A percentile compares a stretch with the other conserved stretches of the same genome.
Evolutionary conservation across 1,284 basidiomycete species (phyloP).

Genomic region (Boletus putidus): DNA sequence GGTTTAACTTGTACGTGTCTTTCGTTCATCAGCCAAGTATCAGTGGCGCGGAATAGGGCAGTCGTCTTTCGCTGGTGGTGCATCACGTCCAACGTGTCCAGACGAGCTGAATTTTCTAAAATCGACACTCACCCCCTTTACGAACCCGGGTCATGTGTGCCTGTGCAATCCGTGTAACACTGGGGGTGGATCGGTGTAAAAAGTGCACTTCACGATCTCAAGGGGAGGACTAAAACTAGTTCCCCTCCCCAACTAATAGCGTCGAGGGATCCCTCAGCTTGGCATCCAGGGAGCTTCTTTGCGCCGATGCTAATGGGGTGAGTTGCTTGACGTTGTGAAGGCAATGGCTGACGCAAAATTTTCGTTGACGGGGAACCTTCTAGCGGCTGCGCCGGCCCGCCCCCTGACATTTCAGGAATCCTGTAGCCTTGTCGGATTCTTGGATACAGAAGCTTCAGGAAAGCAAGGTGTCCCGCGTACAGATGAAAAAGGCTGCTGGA

Average conservation of each 20-base stretch:
- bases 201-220: background rate
- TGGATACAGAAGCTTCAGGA: too few relatives aligned
- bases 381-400: background rate
- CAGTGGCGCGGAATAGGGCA: background rate
- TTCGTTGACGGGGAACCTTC: background rate
- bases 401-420: too few relatives aligned
- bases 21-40: background rate
- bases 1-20: constrained; percentile 2
- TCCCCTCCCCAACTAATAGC: background rate
- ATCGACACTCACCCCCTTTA: background rate
- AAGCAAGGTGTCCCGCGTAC: too few relatives aligned
- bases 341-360: background rate
- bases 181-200: background rate
- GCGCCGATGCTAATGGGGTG: background rate
- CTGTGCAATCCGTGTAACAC: background rate
- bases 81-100: background rate
- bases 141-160: too few relatives aligned
- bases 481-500: too few relatives aligned
- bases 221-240: background rate
- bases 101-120: background rate
- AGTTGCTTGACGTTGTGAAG: background rate
- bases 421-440: too few relatives aligned
- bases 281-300: too few relatives aligned
- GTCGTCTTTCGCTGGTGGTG: background rate
- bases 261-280: background rate